phyloP scores from a whole-genome alignment of 2,329 filamentous ascomycete genomes.

The Beauveria sp. region DNA sequence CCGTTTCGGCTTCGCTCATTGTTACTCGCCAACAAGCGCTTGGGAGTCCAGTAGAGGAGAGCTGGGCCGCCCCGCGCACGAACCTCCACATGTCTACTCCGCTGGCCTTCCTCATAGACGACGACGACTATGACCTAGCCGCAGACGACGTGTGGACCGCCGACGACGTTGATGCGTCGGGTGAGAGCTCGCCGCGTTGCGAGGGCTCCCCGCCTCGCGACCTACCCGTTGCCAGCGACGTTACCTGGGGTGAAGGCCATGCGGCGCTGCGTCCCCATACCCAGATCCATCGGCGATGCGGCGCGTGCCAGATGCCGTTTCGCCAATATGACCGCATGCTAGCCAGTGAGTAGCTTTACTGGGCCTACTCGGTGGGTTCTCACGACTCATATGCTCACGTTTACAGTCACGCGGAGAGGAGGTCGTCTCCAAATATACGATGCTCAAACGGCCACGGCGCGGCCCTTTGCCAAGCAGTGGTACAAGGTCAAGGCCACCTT shows the following conservation, averaged over 20 bases:
- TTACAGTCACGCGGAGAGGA: neutral
- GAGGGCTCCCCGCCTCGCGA: neutral
- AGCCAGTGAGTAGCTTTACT: neutral
- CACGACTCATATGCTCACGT: neutral
- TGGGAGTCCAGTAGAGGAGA: too few relatives aligned
- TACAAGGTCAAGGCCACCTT: conserved; percentile 2
- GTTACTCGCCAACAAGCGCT: too few relatives aligned
- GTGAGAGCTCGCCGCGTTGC: neutral
- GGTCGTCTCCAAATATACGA: conserved; percentile 1
- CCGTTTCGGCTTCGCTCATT: neutral
- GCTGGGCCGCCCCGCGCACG: too few relatives aligned
- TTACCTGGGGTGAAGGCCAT: neutral
- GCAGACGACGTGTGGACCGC: neutral
- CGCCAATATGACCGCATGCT: neutral
- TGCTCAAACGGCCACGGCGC: neutral
- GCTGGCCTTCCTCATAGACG: neutral
- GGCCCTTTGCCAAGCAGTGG: conserved; percentile 1
- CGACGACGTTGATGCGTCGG: neutral
- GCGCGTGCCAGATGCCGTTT: conserved; percentile 6
- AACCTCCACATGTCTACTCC: neutral
- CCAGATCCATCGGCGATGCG: conserved; percentile 5
- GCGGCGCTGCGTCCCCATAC: neutral
- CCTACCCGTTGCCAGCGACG: neutral
- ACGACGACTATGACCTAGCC: neutral
- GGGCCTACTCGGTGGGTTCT: neutral